Evolutionary conservation across 495 filamentous ascomycete genomes (phyloP).

Genomic region (Penicillium cataractarum): DNA sequence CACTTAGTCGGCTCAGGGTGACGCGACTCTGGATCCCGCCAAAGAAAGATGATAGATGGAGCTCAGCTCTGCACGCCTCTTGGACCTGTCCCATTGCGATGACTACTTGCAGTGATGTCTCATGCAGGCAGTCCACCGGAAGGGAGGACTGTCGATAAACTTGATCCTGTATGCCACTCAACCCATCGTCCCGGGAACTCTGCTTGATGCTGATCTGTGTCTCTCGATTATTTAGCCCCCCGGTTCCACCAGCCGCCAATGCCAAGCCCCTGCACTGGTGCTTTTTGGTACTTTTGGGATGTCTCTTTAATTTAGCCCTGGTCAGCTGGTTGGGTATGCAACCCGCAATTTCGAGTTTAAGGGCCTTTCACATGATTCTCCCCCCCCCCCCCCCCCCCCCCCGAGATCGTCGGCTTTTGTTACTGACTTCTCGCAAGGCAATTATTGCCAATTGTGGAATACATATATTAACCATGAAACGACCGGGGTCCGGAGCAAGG

Average conservation of each 20-base stretch:
- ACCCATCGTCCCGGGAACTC: neutral
- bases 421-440: constrained; percentile 1
- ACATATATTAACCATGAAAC: neutral
- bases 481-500: neutral
- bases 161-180: too few relatives aligned
- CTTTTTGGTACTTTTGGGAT: neutral
- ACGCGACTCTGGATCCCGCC: constrained; percentile 24
- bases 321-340: neutral
- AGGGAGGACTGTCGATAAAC: too few relatives aligned
- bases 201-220: neutral
- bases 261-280: constrained; percentile 1
- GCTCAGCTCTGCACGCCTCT: constrained; percentile 16
- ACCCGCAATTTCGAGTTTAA: constrained; percentile 7
- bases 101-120: constrained; percentile 4
- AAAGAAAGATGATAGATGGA: constrained; percentile 22
- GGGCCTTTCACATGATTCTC: constrained; percentile 14
- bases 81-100: neutral
- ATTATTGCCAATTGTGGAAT: neutral
- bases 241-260: constrained; percentile 7
- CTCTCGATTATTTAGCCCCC: constrained; percentile 4
- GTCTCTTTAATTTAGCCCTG: neutral
- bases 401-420: neutral
- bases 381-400: neutral
- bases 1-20: constrained; percentile 23
- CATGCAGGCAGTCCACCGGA: constrained; percentile 6